Percentiles rank a stretch among this genome's conserved stretches.
These are phyloP conservation scores for Fragilaria crotonensis DNA, from an alignment of 108 stramenopile genomes.

Conservation along the genomic window DNA sequence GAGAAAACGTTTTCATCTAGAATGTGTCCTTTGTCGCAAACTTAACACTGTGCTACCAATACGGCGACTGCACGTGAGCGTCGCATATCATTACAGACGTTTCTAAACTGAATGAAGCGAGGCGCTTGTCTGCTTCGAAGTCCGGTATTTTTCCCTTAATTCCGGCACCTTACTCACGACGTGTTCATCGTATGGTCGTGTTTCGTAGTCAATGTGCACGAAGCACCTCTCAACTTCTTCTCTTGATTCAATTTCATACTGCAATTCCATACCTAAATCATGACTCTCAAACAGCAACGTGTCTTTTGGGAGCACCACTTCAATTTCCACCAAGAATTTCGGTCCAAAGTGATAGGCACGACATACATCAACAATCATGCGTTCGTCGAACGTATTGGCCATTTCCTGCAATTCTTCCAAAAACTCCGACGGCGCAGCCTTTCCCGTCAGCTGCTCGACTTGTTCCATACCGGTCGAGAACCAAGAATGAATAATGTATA, in stretches of 20 bases:
- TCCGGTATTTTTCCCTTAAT: slow-evolving; percentile 64
- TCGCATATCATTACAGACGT: too few species aligned
- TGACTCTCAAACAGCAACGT: slow-evolving; percentile 81
- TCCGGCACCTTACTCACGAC: slow-evolving; percentile 84
- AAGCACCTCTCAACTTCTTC: slow-evolving; percentile 94
- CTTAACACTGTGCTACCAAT: too few species aligned
- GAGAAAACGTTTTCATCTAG: too few species aligned
- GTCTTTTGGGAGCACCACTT: slow-evolving; percentile 80
- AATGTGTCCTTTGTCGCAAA: too few species aligned
- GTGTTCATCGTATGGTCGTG: slow-evolving; percentile 90
- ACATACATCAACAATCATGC: slow-evolving; percentile 76
- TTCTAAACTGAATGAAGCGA: background rate
- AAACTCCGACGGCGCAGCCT: slow-evolving; percentile 80
- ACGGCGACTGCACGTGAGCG: too few species aligned
- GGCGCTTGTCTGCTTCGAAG: background rate
- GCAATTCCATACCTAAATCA: slow-evolving; percentile 92
- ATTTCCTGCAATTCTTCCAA: slow-evolving; percentile 77
- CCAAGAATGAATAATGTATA: slow-evolving; percentile 91
- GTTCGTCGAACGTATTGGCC: slow-evolving; percentile 71
- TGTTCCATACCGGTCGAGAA: slow-evolving; percentile 86
- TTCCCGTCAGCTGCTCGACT: slow-evolving; percentile 88
- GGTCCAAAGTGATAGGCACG: slow-evolving; percentile 95
- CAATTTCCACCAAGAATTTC: slow-evolving; percentile 90
- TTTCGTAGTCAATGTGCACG: slow-evolving; percentile 93
- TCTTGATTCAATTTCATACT: slow-evolving; percentile 86